Conservation (phyloP, 805 yeast genomes). For the Naumovozyma dairenensis region DNA sequence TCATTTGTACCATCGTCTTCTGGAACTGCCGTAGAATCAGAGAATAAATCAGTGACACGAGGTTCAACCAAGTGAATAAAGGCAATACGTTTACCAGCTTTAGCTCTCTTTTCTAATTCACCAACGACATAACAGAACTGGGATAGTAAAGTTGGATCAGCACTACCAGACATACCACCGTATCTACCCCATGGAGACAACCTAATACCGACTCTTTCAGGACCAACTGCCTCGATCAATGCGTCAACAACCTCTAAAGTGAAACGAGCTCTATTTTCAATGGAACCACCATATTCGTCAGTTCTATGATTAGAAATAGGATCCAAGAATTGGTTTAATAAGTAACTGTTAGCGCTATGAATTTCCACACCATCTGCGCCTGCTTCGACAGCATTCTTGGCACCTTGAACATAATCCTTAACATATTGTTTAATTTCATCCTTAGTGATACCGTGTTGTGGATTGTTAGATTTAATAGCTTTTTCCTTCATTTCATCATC, state of each 20-base stretch:
- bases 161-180: slow-evolving; percentile 31
- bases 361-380: slow-evolving; percentile 53
- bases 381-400: slow-evolving; percentile 29
- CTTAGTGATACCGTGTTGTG: slow-evolving; percentile 22
- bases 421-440: slow-evolving; percentile 33
- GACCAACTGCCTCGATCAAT: slow-evolving; percentile 41
- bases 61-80: slow-evolving; percentile 38
- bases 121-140: slow-evolving; percentile 33
- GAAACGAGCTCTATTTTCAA: slow-evolving; percentile 39
- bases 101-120: slow-evolving; percentile 32
- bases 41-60: slow-evolving; percentile 23
- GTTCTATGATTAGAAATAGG: slow-evolving; percentile 34
- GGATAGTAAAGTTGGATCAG: slow-evolving; percentile 29
- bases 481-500: slow-evolving; percentile 26
- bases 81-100: slow-evolving; percentile 30
- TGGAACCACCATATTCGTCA: slow-evolving; percentile 45
- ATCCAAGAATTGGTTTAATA: slow-evolving; percentile 45
- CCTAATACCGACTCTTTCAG: slow-evolving; percentile 38
- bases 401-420: slow-evolving; percentile 35
- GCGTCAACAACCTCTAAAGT: slow-evolving; percentile 41
- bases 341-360: slow-evolving; percentile 60
- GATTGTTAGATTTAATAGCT: slow-evolving; percentile 27
- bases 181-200: slow-evolving; percentile 35
- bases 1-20: slow-evolving; percentile 25
- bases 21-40: slow-evolving; percentile 8